Evolutionary conservation across 2,329 filamentous ascomycete genomes (phyloP).

Genomic region (Emergomyces pasteurianus): DNA sequence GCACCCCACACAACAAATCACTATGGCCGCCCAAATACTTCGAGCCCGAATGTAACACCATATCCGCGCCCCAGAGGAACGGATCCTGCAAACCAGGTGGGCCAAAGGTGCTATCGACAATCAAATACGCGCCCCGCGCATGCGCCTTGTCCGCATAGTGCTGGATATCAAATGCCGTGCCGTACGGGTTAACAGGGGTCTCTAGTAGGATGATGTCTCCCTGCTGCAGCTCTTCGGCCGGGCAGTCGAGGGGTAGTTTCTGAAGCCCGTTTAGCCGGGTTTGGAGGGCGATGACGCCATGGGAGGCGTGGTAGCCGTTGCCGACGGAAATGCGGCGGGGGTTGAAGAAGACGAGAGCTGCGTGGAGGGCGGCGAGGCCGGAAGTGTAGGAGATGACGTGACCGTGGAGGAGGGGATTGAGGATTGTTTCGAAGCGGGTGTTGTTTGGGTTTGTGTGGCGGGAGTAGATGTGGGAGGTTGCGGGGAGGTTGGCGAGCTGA

Average conservation of each 20-base stretch:
- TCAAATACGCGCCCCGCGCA: constrained; percentile 58
- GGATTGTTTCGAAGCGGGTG: constrained; percentile 72
- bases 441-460: constrained; percentile 67
- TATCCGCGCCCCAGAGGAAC: constrained; percentile 66
- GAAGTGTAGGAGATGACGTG: constrained; percentile 68
- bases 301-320: constrained; percentile 85
- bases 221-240: constrained; percentile 51
- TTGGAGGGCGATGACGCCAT: constrained; percentile 67
- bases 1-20: constrained; percentile 79
- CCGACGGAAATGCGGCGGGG: constrained; percentile 73
- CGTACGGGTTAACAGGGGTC: constrained; percentile 85
- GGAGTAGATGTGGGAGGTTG: constrained; percentile 62
- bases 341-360: constrained; percentile 70
- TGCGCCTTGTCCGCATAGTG: constrained; percentile 63
- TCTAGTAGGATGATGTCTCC: constrained; percentile 87
- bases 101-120: constrained; percentile 84
- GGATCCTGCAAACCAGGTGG: constrained; percentile 84
- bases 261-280: constrained; percentile 63
- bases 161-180: constrained; percentile 62
- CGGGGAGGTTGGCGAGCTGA: constrained; percentile 11
- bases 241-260: constrained; percentile 59
- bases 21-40: constrained; percentile 96
- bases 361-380: constrained; percentile 80
- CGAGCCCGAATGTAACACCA: constrained; percentile 84
- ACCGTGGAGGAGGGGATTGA: constrained; percentile 55